A percentile compares a stretch with the other conserved stretches of the same genome.
Conservation (phyloP, 169 alveolate species). For the Plasmodium cynomolgi region DNA sequence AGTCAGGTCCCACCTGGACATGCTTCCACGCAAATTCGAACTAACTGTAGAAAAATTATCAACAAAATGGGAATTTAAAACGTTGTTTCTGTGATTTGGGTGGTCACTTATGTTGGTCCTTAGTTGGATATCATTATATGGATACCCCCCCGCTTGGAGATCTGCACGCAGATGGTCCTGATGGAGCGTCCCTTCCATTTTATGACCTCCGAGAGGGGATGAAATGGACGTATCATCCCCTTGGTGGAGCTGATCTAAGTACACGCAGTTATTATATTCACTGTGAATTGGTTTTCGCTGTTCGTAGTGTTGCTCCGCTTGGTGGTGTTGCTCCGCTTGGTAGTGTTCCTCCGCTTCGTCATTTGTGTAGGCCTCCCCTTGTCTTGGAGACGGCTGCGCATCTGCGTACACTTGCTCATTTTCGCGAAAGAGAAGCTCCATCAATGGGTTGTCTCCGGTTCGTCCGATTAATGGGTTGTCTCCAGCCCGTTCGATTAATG, state of each 20-base stretch:
- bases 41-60: background rate
- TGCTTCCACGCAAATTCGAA: background rate
- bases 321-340: background rate
- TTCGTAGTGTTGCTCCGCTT: background rate
- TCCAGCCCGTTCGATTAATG: background rate
- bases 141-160: background rate
- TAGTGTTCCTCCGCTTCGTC: background rate
- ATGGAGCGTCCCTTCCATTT: background rate
- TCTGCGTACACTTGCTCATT: conserved; percentile 14
- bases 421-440: conserved; percentile 41
- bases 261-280: background rate
- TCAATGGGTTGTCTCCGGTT: conserved; percentile 5
- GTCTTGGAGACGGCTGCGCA: background rate
- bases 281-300: background rate
- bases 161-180: background rate
- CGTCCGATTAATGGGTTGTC: background rate
- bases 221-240: background rate
- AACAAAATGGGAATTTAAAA: background rate
- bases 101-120: background rate
- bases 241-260: background rate
- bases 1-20: background rate
- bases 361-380: background rate
- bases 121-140: background rate
- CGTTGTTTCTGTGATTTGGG: background rate
- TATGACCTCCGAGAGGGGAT: background rate